Evolutionary conservation across 768 basidiomycete species (phyloP), one percentile per base, ranked within the genome.

Genomic region (Hemileccinum rubropunctum): DNA sequence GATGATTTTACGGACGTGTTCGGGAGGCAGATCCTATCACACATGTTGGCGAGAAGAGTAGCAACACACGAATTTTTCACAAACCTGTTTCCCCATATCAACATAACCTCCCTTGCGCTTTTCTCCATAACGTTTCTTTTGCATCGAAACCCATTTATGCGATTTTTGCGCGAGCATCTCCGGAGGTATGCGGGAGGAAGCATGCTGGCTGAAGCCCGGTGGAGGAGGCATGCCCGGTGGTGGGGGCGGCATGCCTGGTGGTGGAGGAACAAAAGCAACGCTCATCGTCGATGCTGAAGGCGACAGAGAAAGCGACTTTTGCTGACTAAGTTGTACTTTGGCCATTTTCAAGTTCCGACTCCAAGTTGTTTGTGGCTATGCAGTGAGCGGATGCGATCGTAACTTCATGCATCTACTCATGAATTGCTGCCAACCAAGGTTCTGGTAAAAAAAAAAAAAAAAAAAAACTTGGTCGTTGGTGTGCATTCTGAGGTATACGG

Each of bases 1-100:
- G 76, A 98, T 94, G 62, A 99, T 98, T 86, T 98, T 98, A 53
- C 97, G 86, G 57, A 99, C 88, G 65, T 98, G 95, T 70, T 99
- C 97, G 27, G 95, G 91, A 49, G 97, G 97, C 51, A 97, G 73
- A 69, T 97, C 94, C 90, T 95, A 46, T 8, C 32, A 21, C 47
- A 54, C 45, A 42, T 55, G 47, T 54, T 45, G 27, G 11, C 23
- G 48, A 42, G 23, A 21, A 53, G 21, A 7, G 54, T 18, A 39
- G 23, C 12, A 8, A 18, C 12, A 23, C n/a, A 7, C 9, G 20
- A 40, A 37, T 26, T 18, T 9, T n/a, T 14, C 4, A 65, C 81
- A 61, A 62, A 93, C 88, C 82, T 90, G 88, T 71, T 97, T 93
- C 52, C 92, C 91, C 82, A 91, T 88, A 64, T 94, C 92, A 53